A percentile compares a stretch with the other conserved stretches of the same genome.
These are phyloP conservation scores for Apiotrichum sp. DNA, from an alignment of 1,284 basidiomycete species.

Conservation along the genomic window DNA sequence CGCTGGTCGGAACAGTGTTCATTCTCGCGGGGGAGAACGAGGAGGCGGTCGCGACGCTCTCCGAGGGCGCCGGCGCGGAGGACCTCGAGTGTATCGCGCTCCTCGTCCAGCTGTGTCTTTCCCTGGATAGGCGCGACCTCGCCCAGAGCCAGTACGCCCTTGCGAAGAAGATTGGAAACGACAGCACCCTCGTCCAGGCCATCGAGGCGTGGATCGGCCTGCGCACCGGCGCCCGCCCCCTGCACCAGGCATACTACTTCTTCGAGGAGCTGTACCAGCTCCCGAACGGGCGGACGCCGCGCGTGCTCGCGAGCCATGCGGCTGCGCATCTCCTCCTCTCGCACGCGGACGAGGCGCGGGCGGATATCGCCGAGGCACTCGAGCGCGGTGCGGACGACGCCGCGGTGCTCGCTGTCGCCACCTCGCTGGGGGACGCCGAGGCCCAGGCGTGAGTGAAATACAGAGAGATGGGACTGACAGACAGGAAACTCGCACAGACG, in stretches of 20 bases:
- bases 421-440: conserved; percentile 56
- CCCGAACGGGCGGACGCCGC: conserved; percentile 66
- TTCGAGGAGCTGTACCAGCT: conserved; percentile 87
- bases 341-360: conserved; percentile 73
- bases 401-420: conserved; percentile 67
- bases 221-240: conserved; percentile 52
- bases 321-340: conserved; percentile 74
- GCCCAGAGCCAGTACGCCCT: conserved; percentile 77
- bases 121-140: conserved; percentile 73
- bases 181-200: conserved; percentile 78
- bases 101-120: conserved; percentile 75
- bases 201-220: conserved; percentile 83
- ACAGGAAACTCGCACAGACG: conserved; percentile 36
- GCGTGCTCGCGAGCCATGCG: conserved; percentile 71
- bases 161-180: conserved; percentile 78
- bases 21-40: conserved; percentile 74
- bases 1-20: conserved; percentile 77
- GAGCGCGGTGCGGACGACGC: conserved; percentile 53
- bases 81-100: conserved; percentile 78
- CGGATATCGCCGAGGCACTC: conserved; percentile 71
- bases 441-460: conserved; percentile 58
- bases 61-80: conserved; percentile 60
- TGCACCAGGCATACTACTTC: conserved; percentile 67
- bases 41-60: conserved; percentile 82
- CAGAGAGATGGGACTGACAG: neutral